These are phyloP conservation scores for Glomus cerebriforme DNA, from an alignment of 192 early-diverging fungal species.

Conservation along the genomic window DNA sequence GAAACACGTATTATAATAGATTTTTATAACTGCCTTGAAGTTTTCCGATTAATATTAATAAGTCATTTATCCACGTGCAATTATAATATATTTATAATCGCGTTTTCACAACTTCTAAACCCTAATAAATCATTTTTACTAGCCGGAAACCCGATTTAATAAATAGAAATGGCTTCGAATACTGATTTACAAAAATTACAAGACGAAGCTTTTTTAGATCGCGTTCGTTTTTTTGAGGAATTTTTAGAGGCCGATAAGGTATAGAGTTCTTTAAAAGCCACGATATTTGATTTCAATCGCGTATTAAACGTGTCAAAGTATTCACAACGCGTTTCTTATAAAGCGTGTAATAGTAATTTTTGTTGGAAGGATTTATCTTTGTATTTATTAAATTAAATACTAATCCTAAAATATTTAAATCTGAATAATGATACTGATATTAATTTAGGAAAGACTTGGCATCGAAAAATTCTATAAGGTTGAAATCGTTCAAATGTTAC, in stretches of 20 bases:
- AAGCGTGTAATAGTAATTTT: too few relatives aligned
- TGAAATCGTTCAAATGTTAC: slow-evolving; percentile 43
- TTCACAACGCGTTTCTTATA: background rate
- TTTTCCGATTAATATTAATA: too few relatives aligned
- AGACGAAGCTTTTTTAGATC: slow-evolving; percentile 17
- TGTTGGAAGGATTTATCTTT: too few relatives aligned
- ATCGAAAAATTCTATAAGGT: slow-evolving; percentile 33
- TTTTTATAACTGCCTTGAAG: too few relatives aligned
- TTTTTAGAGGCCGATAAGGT: slow-evolving; percentile 18
- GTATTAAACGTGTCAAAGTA: background rate
- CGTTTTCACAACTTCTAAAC: background rate
- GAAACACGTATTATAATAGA: too few relatives aligned
- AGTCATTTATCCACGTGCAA: background rate
- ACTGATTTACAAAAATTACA: background rate
- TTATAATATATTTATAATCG: background rate
- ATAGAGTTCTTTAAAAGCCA: background rate
- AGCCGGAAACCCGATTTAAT: too few relatives aligned
- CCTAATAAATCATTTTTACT: too few relatives aligned
- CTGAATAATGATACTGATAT: background rate
- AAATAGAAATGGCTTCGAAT: background rate
- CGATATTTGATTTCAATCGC: background rate
- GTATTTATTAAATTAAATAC: too few relatives aligned
- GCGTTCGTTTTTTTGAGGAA: slow-evolving; percentile 18
- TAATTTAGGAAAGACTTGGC: background rate
- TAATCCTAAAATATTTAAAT: too few relatives aligned